These are phyloP conservation scores for Jaenimonas drosophilae DNA, from an alignment of 208 protist species.

Conservation along the genomic window DNA sequence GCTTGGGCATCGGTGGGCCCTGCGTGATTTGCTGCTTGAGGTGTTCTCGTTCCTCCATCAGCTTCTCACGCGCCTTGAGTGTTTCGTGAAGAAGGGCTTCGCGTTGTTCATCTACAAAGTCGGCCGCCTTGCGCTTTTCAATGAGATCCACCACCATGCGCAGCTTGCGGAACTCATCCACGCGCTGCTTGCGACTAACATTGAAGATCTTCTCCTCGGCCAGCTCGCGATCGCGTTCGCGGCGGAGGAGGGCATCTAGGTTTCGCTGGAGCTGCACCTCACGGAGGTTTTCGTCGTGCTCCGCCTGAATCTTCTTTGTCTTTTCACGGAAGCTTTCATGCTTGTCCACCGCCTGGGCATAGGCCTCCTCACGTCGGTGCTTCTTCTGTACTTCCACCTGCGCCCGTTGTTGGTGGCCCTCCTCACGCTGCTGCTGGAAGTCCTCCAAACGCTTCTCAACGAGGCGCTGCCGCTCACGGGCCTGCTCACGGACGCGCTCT, in stretches of 20 bases:
- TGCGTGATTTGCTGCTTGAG: constrained; percentile 10
- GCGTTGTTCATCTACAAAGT: constrained; percentile 33
- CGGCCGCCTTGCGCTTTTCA: constrained; percentile 43
- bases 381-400: constrained; percentile 28
- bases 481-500: constrained; percentile 27
- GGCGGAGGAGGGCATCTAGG: constrained; percentile 19
- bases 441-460: constrained; percentile 35
- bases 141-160: constrained; percentile 45
- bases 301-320: constrained; percentile 12
- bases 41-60: constrained; percentile 21
- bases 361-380: constrained; percentile 19
- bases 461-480: constrained; percentile 37
- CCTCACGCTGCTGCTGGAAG: constrained; percentile 30
- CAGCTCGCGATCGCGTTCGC: constrained; percentile 50
- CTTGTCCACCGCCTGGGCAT: constrained; percentile 12
- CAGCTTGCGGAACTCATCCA: constrained; percentile 68
- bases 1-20: constrained; percentile 5
- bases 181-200: constrained; percentile 46
- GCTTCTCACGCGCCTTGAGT: constrained; percentile 25
- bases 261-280: constrained; percentile 17
- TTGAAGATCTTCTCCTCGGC: constrained; percentile 43
- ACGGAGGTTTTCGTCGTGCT: constrained; percentile 26
- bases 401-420: constrained; percentile 16
- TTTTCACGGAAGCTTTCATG: constrained; percentile 18
- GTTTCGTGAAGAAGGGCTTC: constrained; percentile 28